Conservation (phyloP, 2,329 filamentous ascomycete species). For the Paraconiothyrium sp. region DNA sequence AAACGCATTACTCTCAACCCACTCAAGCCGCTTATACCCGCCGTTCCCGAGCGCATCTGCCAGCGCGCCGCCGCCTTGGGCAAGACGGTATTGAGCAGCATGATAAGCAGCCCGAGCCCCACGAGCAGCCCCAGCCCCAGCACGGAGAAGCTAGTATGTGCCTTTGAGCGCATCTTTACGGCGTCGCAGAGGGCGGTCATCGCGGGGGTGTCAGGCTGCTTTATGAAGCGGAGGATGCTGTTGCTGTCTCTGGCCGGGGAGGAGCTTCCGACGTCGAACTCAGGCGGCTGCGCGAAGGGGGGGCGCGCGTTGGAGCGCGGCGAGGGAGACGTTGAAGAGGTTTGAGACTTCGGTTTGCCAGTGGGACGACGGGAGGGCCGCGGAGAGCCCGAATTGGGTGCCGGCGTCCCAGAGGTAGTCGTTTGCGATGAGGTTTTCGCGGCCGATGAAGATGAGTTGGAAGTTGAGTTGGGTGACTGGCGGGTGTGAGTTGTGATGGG, state of each 20-base stretch:
- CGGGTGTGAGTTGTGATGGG: neutral
- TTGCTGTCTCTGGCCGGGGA: neutral
- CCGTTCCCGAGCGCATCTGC: slow-evolving; percentile 19
- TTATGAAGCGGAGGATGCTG: slow-evolving; percentile 16
- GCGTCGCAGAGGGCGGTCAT: slow-evolving; percentile 18
- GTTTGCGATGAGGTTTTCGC: slow-evolving; percentile 23
- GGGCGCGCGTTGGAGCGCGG: slow-evolving; percentile 15
- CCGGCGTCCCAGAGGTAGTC: slow-evolving; percentile 26
- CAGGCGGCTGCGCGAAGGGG: slow-evolving; percentile 17
- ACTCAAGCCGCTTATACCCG: slow-evolving; percentile 24
- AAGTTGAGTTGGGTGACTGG: slow-evolving; percentile 20
- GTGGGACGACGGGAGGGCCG: slow-evolving; percentile 19
- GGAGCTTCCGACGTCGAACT: slow-evolving; percentile 19
- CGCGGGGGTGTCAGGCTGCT: neutral
- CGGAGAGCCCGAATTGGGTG: slow-evolving; percentile 17
- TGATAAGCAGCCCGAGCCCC: slow-evolving; percentile 16
- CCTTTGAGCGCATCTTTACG: slow-evolving; percentile 17
- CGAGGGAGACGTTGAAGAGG: slow-evolving; percentile 26
- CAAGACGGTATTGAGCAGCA: slow-evolving; percentile 14
- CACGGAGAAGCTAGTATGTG: slow-evolving; percentile 19
- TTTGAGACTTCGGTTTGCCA: slow-evolving; percentile 23
- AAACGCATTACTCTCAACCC: slow-evolving; percentile 19
- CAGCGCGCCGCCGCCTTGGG: slow-evolving; percentile 10
- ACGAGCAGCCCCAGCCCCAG: slow-evolving; percentile 15
- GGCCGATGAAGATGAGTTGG: slow-evolving; percentile 23